phyloP scores from a whole-genome alignment of 2,329 filamentous ascomycete genomes.

The Pseudogymnoascus sp. region DNA sequence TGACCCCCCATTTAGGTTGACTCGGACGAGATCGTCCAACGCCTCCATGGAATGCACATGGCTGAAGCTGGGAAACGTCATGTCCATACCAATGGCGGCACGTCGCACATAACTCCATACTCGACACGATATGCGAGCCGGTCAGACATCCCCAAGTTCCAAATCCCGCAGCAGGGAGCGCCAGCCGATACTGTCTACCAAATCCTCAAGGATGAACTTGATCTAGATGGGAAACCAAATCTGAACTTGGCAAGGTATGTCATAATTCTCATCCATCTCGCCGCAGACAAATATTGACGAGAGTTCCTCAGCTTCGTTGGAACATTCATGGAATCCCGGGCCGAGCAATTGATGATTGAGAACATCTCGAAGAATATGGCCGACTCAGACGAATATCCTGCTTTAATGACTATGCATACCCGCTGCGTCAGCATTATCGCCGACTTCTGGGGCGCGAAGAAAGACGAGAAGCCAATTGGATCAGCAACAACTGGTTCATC shows the following conservation, averaged over 20 bases:
- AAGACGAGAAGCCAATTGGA: conserved; percentile 55
- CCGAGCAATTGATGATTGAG: conserved; percentile 54
- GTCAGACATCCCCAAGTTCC: conserved; percentile 50
- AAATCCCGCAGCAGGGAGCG: conserved; percentile 47
- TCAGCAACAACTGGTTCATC: conserved; percentile 63
- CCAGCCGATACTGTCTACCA: conserved; percentile 57
- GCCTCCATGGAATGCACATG: conserved; percentile 38
- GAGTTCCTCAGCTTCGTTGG: conserved; percentile 49
- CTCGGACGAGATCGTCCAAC: conserved; percentile 45
- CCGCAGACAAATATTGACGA: conserved; percentile 5
- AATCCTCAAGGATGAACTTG: conserved; percentile 53
- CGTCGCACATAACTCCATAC: conserved; percentile 48
- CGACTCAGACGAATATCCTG: conserved; percentile 50
- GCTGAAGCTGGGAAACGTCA: conserved; percentile 28
- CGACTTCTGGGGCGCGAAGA: conserved; percentile 54
- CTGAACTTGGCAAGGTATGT: conserved; percentile 52
- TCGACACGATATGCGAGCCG: conserved; percentile 46
- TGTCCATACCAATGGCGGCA: conserved; percentile 32
- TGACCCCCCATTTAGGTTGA: conserved; percentile 34
- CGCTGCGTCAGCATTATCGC: conserved; percentile 62
- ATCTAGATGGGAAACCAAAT: conserved; percentile 57
- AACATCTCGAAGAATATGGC: conserved; percentile 64
- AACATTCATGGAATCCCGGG: conserved; percentile 63
- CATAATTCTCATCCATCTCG: background rate
- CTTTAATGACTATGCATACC: conserved; percentile 49